Conservation (phyloP, 345 rosid species). For the Cardamine chenopodiifolia region DNA sequence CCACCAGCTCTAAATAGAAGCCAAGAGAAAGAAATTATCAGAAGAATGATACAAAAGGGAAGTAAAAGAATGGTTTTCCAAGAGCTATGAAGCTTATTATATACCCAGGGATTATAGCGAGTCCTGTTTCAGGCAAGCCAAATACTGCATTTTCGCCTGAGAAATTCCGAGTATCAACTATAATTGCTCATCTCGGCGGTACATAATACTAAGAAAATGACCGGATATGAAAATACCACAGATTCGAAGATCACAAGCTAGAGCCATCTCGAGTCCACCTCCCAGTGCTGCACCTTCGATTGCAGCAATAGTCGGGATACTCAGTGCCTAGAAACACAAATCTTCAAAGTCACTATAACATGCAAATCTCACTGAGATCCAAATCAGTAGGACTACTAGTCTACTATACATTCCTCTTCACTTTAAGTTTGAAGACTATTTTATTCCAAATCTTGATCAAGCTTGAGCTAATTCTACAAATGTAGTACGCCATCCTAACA, state of each 20-base stretch:
- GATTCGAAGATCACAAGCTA: constrained; percentile 87
- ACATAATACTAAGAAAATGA: not conserved
- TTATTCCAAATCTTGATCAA: not conserved
- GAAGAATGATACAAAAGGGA: not conserved
- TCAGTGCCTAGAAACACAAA: constrained; percentile 55
- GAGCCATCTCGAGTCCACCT: constrained; percentile 98
- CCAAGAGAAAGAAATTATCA: constrained; percentile 13
- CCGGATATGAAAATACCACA: constrained; percentile 57
- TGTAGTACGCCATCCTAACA: not conserved
- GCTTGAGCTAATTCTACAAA: not conserved
- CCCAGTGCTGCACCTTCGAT: constrained; percentile 93
- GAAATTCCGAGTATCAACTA: constrained; percentile 10
- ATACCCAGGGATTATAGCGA: constrained; percentile 94
- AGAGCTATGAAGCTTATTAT: constrained; percentile 8
- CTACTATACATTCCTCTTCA: not conserved
- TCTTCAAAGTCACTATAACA: constrained; percentile 20
- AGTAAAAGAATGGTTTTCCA: not conserved
- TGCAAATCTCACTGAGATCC: not conserved
- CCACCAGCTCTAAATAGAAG: constrained; percentile 77
- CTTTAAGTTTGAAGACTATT: not conserved
- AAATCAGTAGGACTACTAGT: not conserved
- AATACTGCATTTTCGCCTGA: constrained; percentile 79
- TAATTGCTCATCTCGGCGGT: not conserved
- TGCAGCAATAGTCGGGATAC: constrained; percentile 81
- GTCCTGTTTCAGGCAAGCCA: constrained; percentile 97